These are phyloP conservation scores for Leccinellum rugosiceps DNA, from an alignment of 768 basidiomycete genomes.

Conservation along the genomic window DNA sequence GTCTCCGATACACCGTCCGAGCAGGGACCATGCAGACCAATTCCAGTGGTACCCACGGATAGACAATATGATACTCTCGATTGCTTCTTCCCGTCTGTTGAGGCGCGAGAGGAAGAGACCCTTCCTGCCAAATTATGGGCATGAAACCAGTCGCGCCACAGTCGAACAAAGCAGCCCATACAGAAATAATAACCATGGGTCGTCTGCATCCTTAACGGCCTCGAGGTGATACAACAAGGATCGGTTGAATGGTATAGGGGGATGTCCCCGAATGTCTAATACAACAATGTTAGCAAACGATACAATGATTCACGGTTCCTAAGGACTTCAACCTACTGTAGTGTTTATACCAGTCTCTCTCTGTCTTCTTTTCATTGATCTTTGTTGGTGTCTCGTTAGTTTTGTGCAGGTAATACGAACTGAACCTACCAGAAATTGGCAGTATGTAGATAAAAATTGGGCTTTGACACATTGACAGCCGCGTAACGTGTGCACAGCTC, in stretches of 20 bases:
- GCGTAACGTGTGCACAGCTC: constrained; percentile 64
- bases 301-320: not conserved
- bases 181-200: constrained; percentile 87
- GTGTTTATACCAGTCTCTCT: constrained; percentile 82
- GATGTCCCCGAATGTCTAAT: constrained; percentile 67
- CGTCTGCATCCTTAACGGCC: constrained; percentile 52
- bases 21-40: constrained; percentile 88
- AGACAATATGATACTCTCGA: constrained; percentile 74
- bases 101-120: constrained; percentile 80
- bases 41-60: constrained; percentile 85
- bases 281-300: constrained; percentile 1
- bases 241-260: constrained; percentile 61
- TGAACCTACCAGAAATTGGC: constrained; percentile 76
- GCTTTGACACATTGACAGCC: constrained; percentile 69
- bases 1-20: constrained; percentile 77
- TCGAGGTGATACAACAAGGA: constrained; percentile 57
- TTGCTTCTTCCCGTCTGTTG: constrained; percentile 78
- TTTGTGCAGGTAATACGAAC: not conserved
- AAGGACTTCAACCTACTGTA: constrained; percentile 49
- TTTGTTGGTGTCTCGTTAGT: constrained; percentile 30
- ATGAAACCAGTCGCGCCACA: not conserved
- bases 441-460: constrained; percentile 74
- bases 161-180: constrained; percentile 27
- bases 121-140: constrained; percentile 49
- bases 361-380: constrained; percentile 81